phyloP scores from a whole-genome alignment of 2,329 filamentous ascomycete genomes.

The Blastomyces parvus region DNA sequence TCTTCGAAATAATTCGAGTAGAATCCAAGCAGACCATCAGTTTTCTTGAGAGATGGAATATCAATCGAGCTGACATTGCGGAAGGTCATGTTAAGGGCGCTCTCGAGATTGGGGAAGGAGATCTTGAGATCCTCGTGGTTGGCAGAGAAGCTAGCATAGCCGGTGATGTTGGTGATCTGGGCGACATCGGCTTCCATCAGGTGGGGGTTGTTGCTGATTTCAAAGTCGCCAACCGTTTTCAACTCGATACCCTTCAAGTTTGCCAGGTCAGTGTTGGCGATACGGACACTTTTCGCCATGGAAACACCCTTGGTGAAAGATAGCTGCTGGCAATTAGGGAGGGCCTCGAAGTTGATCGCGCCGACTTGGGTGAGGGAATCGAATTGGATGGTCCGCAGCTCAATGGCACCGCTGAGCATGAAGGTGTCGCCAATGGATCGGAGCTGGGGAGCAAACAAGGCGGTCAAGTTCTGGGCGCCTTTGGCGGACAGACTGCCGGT shows the following conservation, averaged over 20 bases:
- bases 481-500: conserved; percentile 45
- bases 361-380: conserved; percentile 54
- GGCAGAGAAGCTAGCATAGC: conserved; percentile 61
- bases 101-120: conserved; percentile 66
- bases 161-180: conserved; percentile 65
- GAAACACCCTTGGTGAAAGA: conserved; percentile 56
- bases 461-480: conserved; percentile 37
- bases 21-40: conserved; percentile 75
- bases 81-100: conserved; percentile 72
- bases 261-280: conserved; percentile 77
- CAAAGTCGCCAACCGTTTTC: conserved; percentile 58
- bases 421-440: conserved; percentile 60
- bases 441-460: conserved; percentile 30
- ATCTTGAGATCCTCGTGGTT: conserved; percentile 67
- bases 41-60: conserved; percentile 60
- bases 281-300: conserved; percentile 57
- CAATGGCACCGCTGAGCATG: conserved; percentile 56
- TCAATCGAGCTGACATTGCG: conserved; percentile 66
- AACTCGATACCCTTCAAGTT: conserved; percentile 75
- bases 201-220: conserved; percentile 84
- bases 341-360: conserved; percentile 60
- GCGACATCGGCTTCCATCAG: conserved; percentile 64
- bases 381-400: conserved; percentile 60
- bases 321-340: conserved; percentile 54
- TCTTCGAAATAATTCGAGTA: conserved; percentile 56